Conservation (phyloP, 2,329 filamentous ascomycete species). For the Alternaria sp. region DNA sequence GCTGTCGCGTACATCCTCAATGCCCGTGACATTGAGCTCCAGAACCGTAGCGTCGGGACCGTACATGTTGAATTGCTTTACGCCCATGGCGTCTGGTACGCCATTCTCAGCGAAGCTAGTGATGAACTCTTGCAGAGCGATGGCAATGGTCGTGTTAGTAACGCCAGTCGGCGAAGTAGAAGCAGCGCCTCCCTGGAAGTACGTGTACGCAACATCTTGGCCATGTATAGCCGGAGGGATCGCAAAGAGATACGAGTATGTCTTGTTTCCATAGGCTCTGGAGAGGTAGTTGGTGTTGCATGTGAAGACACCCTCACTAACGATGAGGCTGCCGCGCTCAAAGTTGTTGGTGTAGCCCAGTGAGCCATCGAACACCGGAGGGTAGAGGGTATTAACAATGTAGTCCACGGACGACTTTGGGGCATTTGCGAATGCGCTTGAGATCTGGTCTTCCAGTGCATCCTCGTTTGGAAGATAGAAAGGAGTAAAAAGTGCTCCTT, state of each 20-base stretch:
- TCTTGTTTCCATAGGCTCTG: constrained; percentile 56
- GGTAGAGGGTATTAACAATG: constrained; percentile 59
- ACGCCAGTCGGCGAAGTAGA: constrained; percentile 22
- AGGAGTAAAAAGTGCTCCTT: constrained; percentile 57
- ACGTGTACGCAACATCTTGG: constrained; percentile 62
- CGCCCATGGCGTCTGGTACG: constrained; percentile 48
- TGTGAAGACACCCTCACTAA: constrained; percentile 57
- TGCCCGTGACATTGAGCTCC: constrained; percentile 55
- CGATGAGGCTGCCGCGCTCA: constrained; percentile 53
- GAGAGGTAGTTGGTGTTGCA: constrained; percentile 65
- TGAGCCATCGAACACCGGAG: constrained; percentile 58
- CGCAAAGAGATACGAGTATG: constrained; percentile 63
- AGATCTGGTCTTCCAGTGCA: constrained; percentile 39
- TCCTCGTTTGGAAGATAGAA: constrained; percentile 48
- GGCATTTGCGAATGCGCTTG: constrained; percentile 39
- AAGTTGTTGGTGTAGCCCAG: constrained; percentile 58
- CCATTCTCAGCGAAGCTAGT: constrained; percentile 55
- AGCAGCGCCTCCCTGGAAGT: constrained; percentile 55
- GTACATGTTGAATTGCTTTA: constrained; percentile 59
- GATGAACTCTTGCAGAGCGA: constrained; percentile 58
- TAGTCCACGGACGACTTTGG: constrained; percentile 50
- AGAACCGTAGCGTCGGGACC: constrained; percentile 56
- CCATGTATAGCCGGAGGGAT: constrained; percentile 64
- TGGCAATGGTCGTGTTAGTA: constrained; percentile 49
- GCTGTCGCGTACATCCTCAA: constrained; percentile 55